These are phyloP conservation scores for Barnettozyma sucrosica DNA, from an alignment of 805 yeast species.

Conservation along the genomic window DNA sequence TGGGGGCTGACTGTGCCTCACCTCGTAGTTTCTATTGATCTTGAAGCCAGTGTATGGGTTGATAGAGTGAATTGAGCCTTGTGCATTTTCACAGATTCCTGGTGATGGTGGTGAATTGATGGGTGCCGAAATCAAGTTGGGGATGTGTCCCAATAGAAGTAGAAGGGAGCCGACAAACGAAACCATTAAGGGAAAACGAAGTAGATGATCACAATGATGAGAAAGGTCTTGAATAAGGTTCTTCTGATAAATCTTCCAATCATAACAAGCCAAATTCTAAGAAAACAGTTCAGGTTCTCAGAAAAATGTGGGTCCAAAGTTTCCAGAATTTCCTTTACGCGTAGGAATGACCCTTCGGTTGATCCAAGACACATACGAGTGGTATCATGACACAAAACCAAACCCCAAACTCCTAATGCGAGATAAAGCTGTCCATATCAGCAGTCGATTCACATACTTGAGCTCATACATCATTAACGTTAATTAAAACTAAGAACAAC, in stretches of 20 bases:
- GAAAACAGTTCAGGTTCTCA: background rate
- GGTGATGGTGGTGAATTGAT: conserved; percentile 10
- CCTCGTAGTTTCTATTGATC: conserved; percentile 42
- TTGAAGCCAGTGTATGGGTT: conserved; percentile 51
- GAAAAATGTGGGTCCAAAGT: background rate
- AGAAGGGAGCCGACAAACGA: background rate
- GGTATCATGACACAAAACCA: background rate
- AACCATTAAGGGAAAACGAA: conserved; percentile 6
- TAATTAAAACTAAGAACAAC: background rate
- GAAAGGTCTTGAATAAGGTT: conserved; percentile 2
- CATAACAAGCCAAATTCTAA: conserved; percentile 3
- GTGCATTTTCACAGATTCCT: conserved; percentile 31
- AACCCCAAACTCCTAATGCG: background rate
- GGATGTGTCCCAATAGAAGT: background rate
- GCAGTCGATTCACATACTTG: background rate
- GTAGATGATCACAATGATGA: conserved; percentile 2
- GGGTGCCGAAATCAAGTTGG: background rate
- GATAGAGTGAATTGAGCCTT: conserved; percentile 11
- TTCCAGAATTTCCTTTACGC: background rate
- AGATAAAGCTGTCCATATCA: background rate
- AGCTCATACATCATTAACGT: background rate
- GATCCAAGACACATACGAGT: background rate
- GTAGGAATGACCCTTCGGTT: background rate
- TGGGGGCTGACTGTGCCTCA: conserved; percentile 33
- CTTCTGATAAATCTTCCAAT: conserved; percentile 4